A percentile compares a stretch with the other conserved stretches of the same genome.
Conservation (phyloP, 805 yeast genomes). For the Cyberlindnera euphorbiae region DNA sequence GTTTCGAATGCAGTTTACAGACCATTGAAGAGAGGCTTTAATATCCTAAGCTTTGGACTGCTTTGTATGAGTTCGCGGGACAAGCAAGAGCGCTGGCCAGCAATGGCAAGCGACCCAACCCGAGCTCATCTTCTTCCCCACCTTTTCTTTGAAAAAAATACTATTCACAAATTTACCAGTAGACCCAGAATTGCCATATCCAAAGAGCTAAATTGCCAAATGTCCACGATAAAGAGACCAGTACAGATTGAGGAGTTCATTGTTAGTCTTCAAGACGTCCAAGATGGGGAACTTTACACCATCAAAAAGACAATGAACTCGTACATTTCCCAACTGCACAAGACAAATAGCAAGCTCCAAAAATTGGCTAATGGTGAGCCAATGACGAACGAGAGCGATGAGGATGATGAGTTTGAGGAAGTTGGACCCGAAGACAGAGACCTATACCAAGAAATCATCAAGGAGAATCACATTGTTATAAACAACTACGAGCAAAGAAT, state of each 20-base stretch:
- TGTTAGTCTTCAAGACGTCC: conserved; percentile 48
- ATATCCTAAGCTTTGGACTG: no score
- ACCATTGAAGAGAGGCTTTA: no score
- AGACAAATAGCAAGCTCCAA: conserved; percentile 46
- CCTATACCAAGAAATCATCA: conserved; percentile 49
- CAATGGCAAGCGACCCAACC: no score
- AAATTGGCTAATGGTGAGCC: conserved; percentile 36
- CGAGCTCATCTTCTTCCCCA: no score
- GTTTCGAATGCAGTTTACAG: no score
- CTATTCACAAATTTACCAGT: no score
- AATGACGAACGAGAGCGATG: conserved; percentile 18
- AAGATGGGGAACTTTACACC: conserved; percentile 38
- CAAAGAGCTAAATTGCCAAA: conserved; percentile 1
- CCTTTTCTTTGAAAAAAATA: no score
- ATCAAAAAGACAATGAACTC: conserved; percentile 32
- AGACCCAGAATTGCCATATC: no score
- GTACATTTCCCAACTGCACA: conserved; percentile 43
- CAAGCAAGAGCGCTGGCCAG: no score
- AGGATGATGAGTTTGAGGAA: conserved; percentile 24
- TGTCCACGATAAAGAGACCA: conserved; percentile 32
- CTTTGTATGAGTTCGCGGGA: no score
- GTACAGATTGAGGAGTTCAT: conserved; percentile 43
- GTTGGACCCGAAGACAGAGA: conserved; percentile 40
- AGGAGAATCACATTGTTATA: conserved; percentile 53
- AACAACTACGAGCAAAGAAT: conserved; percentile 45